These are phyloP conservation scores for Evansstolkia leycettana DNA, from an alignment of 495 filamentous ascomycete species.

Conservation along the genomic window DNA sequence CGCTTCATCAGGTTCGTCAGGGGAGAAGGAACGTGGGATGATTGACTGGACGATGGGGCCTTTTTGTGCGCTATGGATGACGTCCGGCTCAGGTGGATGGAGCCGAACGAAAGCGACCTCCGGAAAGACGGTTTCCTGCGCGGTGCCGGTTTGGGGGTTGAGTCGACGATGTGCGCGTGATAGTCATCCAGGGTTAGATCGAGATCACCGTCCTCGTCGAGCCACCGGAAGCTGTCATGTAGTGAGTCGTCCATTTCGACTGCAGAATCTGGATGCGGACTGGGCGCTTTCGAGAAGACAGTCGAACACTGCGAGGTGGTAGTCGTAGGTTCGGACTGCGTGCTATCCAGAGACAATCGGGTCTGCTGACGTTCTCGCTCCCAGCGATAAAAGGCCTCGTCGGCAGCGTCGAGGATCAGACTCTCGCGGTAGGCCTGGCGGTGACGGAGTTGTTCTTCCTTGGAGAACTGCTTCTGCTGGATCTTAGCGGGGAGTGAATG, in stretches of 20 bases:
- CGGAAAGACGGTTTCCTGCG: constrained; percentile 30
- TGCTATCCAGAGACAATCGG: constrained; percentile 13
- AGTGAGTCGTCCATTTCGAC: constrained; percentile 41
- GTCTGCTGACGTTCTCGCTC: constrained; percentile 3
- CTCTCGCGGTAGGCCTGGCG: constrained; percentile 39
- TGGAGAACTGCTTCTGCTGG: constrained; percentile 55
- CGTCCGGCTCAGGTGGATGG: constrained; percentile 8
- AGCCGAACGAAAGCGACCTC: constrained; percentile 33
- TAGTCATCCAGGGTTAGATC: constrained; percentile 54
- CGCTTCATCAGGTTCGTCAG: constrained; percentile 26
- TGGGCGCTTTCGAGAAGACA: constrained; percentile 20
- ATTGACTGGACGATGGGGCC: constrained; percentile 9
- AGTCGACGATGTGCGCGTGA: constrained; percentile 28
- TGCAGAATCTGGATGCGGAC: constrained; percentile 15
- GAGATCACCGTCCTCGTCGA: constrained; percentile 66
- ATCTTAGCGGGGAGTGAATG: constrained; percentile 59
- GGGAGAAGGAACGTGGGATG: constrained; percentile 5
- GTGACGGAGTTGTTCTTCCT: constrained; percentile 58
- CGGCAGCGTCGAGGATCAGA: constrained; percentile 57
- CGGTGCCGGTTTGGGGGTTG: constrained; percentile 13
- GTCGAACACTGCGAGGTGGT: constrained; percentile 13
- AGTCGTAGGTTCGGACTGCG: constrained; percentile 11
- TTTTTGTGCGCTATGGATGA: constrained; percentile 5
- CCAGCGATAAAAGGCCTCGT: constrained; percentile 45
- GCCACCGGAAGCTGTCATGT: constrained; percentile 63